phyloP scores from a whole-genome alignment of 2,329 filamentous ascomycete species.

The Talaromyces sp. region DNA sequence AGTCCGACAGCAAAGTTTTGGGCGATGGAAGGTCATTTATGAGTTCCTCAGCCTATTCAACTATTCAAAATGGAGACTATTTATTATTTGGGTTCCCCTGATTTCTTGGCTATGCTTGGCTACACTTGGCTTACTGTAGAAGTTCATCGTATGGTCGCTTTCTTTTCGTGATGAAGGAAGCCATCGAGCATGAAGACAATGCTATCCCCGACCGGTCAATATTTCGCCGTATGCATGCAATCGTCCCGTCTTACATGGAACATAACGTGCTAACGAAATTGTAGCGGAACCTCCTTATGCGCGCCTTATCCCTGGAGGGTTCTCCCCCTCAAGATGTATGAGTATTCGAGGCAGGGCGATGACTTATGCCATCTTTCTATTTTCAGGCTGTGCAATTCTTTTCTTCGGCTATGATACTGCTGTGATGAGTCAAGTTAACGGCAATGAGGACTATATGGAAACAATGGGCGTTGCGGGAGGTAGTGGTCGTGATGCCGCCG shows the following conservation, averaged over 20 bases:
- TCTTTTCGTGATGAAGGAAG: not conserved
- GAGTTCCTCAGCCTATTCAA: not conserved
- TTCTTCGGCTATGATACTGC: slow-evolving; percentile 29
- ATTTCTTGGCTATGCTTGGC: too few species aligned
- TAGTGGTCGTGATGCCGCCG: slow-evolving; percentile 26
- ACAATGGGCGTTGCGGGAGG: slow-evolving; percentile 23
- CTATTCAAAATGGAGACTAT: not conserved
- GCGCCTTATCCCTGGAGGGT: slow-evolving; percentile 12
- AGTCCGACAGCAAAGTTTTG: too few species aligned
- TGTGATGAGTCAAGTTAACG: slow-evolving; percentile 32
- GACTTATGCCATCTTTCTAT: slow-evolving; percentile 14
- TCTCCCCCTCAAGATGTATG: slow-evolving; percentile 12
- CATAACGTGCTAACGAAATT: not conserved
- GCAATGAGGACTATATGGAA: slow-evolving; percentile 27
- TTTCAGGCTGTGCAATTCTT: slow-evolving; percentile 21
- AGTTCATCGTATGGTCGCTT: too few species aligned
- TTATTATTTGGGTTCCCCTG: not conserved
- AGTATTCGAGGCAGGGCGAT: slow-evolving; percentile 7
- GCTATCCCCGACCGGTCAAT: slow-evolving; percentile 3
- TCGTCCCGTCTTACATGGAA: not conserved
- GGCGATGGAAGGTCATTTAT: too few species aligned
- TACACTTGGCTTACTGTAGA: too few species aligned
- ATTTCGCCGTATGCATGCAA: slow-evolving; percentile 8
- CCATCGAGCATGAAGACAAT: not conserved
- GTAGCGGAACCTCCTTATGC: slow-evolving; percentile 8